Evolutionary conservation across 2,329 filamentous ascomycete species (phyloP).

Genomic region (Sclerotinia minor): DNA sequence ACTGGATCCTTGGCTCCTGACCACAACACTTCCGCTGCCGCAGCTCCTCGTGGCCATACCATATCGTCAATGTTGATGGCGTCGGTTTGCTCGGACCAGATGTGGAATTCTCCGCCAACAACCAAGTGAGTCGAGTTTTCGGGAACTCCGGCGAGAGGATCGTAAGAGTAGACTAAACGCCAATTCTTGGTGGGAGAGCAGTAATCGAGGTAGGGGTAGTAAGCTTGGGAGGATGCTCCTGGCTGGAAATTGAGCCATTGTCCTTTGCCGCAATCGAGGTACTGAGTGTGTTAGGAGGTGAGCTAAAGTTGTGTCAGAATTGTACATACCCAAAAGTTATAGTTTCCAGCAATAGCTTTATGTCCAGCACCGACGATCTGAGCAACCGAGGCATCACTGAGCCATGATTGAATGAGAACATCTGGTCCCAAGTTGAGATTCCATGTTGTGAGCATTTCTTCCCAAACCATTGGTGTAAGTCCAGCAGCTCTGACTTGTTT

Average conservation of each 20-base stretch:
- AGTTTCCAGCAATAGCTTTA: conserved; percentile 73
- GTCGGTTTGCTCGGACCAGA: conserved; percentile 83
- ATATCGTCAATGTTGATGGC: conserved; percentile 70
- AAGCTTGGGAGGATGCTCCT: conserved; percentile 51
- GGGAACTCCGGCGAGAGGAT: conserved; percentile 67
- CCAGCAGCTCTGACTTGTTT: conserved; percentile 61
- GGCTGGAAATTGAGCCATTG: conserved; percentile 73
- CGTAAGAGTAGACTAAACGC: conserved; percentile 77
- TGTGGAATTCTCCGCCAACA: conserved; percentile 76
- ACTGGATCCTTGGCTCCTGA: conserved; percentile 64
- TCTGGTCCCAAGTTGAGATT: conserved; percentile 70
- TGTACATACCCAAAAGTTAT: conserved; percentile 68
- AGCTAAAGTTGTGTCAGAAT: conserved; percentile 7
- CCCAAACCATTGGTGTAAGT: conserved; percentile 78
- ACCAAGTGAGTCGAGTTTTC: conserved; percentile 64
- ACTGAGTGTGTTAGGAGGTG: conserved; percentile 49
- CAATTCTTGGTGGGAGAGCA: conserved; percentile 79
- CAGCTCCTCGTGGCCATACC: conserved; percentile 75
- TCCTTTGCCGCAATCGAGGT: conserved; percentile 80
- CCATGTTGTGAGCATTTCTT: conserved; percentile 81
- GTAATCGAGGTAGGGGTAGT: conserved; percentile 77
- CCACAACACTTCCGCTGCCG: conserved; percentile 80
- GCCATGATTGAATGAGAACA: conserved; percentile 79
- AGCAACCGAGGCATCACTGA: conserved; percentile 60
- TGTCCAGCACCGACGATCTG: conserved; percentile 62